Percentiles rank a stretch among this genome's conserved stretches.
Conservation (phyloP, 2,329 filamentous ascomycete genomes). For the Scedosporium boydii region DNA sequence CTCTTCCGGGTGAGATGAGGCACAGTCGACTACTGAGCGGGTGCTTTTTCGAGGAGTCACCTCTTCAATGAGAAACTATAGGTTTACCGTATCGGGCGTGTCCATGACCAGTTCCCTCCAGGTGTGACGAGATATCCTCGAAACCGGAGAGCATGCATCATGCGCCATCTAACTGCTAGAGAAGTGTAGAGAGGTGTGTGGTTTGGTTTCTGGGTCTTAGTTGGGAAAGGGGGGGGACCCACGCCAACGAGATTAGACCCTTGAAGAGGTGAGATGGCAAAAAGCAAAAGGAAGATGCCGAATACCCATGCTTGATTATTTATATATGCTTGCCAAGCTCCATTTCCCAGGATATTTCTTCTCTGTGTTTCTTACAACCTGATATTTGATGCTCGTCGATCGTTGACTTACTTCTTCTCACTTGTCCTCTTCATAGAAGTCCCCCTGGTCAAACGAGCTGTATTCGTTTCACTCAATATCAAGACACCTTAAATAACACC, state of each 20-base stretch:
- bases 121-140: no score
- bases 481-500: not conserved
- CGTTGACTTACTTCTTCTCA: not conserved
- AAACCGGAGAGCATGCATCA: not conserved
- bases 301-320: not conserved
- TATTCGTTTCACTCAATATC: no score
- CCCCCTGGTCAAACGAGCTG: no score
- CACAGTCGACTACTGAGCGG: no score
- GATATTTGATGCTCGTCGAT: not conserved
- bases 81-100: no score
- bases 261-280: not conserved
- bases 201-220: not conserved
- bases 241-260: not conserved
- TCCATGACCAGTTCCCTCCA: no score
- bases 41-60: no score
- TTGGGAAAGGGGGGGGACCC: not conserved
- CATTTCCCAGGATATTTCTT: not conserved
- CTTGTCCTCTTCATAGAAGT: no score
- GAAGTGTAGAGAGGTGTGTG: no score
- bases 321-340: not conserved
- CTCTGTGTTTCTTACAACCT: not conserved
- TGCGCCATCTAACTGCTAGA: no score
- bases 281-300: not conserved
- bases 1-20: no score
- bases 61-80: no score